These are phyloP conservation scores for Chrysoporthe puriensis DNA, from an alignment of 2,329 filamentous ascomycete species.

Conservation along the genomic window DNA sequence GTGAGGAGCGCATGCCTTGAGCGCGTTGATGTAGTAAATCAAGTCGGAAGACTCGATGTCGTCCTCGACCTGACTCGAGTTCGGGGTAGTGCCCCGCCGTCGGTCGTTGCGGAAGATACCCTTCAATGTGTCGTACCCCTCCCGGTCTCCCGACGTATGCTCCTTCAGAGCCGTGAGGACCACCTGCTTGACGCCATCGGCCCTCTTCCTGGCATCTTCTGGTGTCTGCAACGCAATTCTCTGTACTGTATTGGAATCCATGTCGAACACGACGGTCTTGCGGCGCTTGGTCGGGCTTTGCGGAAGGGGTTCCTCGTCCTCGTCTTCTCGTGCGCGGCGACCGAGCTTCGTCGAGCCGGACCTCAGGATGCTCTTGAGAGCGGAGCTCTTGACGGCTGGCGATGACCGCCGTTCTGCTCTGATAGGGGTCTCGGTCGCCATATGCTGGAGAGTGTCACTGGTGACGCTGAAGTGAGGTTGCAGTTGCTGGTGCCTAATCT, in stretches of 20 bases:
- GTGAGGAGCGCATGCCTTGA: slow-evolving; percentile 64
- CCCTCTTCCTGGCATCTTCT: slow-evolving; percentile 59
- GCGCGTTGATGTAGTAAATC: slow-evolving; percentile 63
- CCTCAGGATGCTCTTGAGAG: slow-evolving; percentile 23
- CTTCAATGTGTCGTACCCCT: slow-evolving; percentile 65
- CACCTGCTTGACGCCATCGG: slow-evolving; percentile 59
- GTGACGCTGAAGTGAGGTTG: slow-evolving; percentile 9
- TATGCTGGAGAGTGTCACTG: slow-evolving; percentile 6
- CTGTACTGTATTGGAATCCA: slow-evolving; percentile 60
- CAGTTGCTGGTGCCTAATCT: slow-evolving; percentile 1
- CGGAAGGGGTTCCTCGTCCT: slow-evolving; percentile 41
- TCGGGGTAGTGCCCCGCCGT: slow-evolving; percentile 39
- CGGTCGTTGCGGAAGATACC: slow-evolving; percentile 59
- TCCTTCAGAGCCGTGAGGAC: slow-evolving; percentile 60
- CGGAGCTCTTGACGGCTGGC: slow-evolving; percentile 25
- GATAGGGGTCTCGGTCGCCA: slow-evolving; percentile 28
- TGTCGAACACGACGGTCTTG: slow-evolving; percentile 60
- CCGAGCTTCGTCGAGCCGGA: slow-evolving; percentile 18
- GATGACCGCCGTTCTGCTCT: slow-evolving; percentile 24
- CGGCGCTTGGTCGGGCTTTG: slow-evolving; percentile 56
- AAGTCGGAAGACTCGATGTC: slow-evolving; percentile 59
- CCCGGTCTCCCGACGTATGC: slow-evolving; percentile 60
- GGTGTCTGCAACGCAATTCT: slow-evolving; percentile 57
- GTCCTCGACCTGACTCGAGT: slow-evolving; percentile 45
- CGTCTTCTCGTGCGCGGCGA: slow-evolving; percentile 32